A percentile compares a stretch with the other conserved stretches of the same genome.
Conservation (phyloP, 345 rosid genomes). For the Rhodamnia argentea region DNA sequence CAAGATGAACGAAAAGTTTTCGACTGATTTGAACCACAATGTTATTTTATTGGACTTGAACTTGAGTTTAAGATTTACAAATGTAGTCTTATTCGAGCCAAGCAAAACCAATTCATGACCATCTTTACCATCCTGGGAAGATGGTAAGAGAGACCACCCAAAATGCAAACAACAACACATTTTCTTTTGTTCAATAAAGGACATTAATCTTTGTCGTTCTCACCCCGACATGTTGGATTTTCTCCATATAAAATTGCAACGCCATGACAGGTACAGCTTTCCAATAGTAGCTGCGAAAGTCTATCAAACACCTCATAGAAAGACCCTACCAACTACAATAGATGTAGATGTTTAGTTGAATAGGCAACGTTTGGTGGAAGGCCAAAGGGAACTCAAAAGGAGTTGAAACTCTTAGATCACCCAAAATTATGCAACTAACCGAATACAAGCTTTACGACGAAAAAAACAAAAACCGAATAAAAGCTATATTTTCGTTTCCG, state of each 20-base stretch:
- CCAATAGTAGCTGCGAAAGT: neutral
- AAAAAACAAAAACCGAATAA: neutral
- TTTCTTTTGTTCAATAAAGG: neutral
- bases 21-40: too few species aligned
- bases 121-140: neutral
- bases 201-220: neutral
- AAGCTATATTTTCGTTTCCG: neutral
- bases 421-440: neutral
- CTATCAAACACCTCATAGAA: neutral
- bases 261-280: neutral
- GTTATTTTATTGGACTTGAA: too few species aligned
- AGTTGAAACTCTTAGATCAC: neutral
- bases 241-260: neutral
- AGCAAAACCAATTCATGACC: too few species aligned
- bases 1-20: too few species aligned
- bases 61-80: too few species aligned
- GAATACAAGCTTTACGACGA: neutral
- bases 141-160: neutral
- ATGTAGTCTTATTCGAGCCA: too few species aligned
- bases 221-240: neutral
- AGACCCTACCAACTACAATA: neutral
- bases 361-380: neutral
- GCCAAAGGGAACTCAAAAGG: neutral
- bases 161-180: neutral
- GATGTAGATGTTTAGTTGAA: too few species aligned